phyloP scores from a whole-genome alignment of 306 rosid species.

The Prinsepia uniflora region DNA sequence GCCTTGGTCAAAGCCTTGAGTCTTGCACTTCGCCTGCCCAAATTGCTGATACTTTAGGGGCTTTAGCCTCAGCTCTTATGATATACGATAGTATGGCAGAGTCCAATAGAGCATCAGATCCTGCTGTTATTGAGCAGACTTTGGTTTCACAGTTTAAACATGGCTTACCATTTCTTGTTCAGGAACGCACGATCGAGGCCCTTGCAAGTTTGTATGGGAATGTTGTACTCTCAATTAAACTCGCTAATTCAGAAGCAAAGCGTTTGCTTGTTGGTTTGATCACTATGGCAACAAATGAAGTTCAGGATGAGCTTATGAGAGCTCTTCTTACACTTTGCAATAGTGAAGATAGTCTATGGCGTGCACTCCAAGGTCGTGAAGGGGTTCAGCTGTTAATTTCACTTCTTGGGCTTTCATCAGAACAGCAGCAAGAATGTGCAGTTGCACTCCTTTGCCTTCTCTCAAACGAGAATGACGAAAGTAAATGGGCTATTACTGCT shows the following conservation, averaged over 20 bases:
- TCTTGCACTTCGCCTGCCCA: slow-evolving; percentile 87
- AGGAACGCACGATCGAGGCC: slow-evolving; percentile 94
- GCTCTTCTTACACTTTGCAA: slow-evolving; percentile 79
- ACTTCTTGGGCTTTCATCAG: slow-evolving; percentile 94
- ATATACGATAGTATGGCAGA: slow-evolving; percentile 88
- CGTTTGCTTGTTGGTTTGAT: slow-evolving; percentile 94
- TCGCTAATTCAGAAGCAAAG: slow-evolving; percentile 78
- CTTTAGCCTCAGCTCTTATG: slow-evolving; percentile 98
- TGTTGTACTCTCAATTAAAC: slow-evolving; percentile 60
- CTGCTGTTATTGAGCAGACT: slow-evolving; percentile 70
- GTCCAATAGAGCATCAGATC: slow-evolving; percentile 79
- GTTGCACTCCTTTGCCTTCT: slow-evolving; percentile 91
- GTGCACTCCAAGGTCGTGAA: slow-evolving; percentile 90
- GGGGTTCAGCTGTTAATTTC: slow-evolving; percentile 94
- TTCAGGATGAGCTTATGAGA: slow-evolving; percentile 82
- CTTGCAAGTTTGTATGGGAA: slow-evolving; percentile 96
- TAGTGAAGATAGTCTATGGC: slow-evolving; percentile 83
- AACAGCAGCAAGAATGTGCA: slow-evolving; percentile 99
- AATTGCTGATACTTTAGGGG: slow-evolving; percentile 92
- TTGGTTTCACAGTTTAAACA: slow-evolving; percentile 77
- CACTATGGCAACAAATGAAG: slow-evolving; percentile 92
- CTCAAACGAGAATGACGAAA: slow-evolving; percentile 88
- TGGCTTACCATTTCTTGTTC: slow-evolving; percentile 74
- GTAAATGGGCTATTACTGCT: slow-evolving; percentile 99
- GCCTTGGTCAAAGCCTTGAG: slow-evolving; percentile 99